phyloP scores from a whole-genome alignment of 805 yeast species.

The Hermanozyma aechmeae region DNA sequence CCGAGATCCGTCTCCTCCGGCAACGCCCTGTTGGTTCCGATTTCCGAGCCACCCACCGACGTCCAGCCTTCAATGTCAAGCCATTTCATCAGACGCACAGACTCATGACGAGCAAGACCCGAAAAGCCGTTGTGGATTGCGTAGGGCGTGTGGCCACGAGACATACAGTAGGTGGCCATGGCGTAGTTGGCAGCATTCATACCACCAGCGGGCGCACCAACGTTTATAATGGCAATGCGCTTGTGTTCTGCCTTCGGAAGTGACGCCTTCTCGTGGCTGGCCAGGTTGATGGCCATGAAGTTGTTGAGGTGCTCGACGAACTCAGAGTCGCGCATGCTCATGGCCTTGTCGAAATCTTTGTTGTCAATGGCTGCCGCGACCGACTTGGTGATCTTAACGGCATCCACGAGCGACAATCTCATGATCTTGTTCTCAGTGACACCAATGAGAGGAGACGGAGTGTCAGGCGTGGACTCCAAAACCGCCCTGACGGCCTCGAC shows the following conservation, averaged over 20 bases:
- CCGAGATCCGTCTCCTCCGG: slow-evolving; percentile 60
- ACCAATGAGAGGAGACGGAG: slow-evolving; percentile 77
- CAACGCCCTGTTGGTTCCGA: slow-evolving; percentile 69
- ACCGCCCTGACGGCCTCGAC: slow-evolving; percentile 76
- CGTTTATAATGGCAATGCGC: slow-evolving; percentile 61
- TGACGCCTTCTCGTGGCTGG: slow-evolving; percentile 25
- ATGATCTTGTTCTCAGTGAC: slow-evolving; percentile 63
- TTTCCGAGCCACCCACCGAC: slow-evolving; percentile 67
- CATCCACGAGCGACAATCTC: slow-evolving; percentile 60
- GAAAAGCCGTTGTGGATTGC: slow-evolving; percentile 70
- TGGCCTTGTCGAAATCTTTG: slow-evolving; percentile 62
- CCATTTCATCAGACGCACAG: slow-evolving; percentile 55
- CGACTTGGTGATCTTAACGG: slow-evolving; percentile 59
- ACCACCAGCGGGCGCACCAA: slow-evolving; percentile 78
- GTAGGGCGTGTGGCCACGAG: slow-evolving; percentile 63
- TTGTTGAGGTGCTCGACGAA: slow-evolving; percentile 57
- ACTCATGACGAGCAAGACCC: slow-evolving; percentile 58
- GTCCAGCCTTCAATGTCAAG: slow-evolving; percentile 67
- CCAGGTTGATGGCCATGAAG: slow-evolving; percentile 43
- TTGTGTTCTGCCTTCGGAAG: slow-evolving; percentile 45
- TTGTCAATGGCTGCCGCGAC: slow-evolving; percentile 62
- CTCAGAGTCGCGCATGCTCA: slow-evolving; percentile 61
- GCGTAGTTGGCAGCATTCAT: slow-evolving; percentile 73
- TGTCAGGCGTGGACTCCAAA: slow-evolving; percentile 54
- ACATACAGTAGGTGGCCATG: slow-evolving; percentile 64